Evolutionary conservation across 2,329 filamentous ascomycete genomes (phyloP).

Genomic region (Ceratocystis alfenasii): DNA sequence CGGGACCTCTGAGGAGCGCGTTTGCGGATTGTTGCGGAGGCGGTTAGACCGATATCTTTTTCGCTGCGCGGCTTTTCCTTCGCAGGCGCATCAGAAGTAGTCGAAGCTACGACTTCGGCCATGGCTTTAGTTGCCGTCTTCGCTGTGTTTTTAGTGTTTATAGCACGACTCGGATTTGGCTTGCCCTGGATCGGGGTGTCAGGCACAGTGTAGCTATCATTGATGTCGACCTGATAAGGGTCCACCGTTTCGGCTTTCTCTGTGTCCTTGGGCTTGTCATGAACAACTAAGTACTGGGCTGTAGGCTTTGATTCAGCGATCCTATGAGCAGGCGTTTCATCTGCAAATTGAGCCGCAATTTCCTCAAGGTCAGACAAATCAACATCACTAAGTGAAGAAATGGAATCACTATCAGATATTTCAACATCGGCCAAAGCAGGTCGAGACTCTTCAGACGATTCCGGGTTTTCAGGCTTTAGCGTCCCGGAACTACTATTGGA

Average conservation of each 20-base stretch:
- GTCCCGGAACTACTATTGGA: background rate
- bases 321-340: conserved; percentile 12
- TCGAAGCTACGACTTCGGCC: background rate
- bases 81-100: conserved; percentile 7
- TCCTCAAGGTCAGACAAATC: conserved; percentile 19
- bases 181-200: conserved; percentile 23
- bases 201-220: conserved; percentile 23
- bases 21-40: conserved; percentile 19
- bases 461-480: background rate
- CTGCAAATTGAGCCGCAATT: conserved; percentile 10
- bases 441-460: too few relatives aligned
- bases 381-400: conserved; percentile 21
- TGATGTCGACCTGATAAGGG: conserved; percentile 7
- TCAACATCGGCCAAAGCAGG: background rate
- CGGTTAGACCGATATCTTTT: conserved; percentile 18
- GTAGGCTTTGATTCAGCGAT: background rate
- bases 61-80: conserved; percentile 19
- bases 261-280: background rate
- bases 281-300: background rate
- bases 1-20: conserved; percentile 19
- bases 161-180: conserved; percentile 16
- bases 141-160: conserved; percentile 13
- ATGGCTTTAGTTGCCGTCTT: conserved; percentile 23
- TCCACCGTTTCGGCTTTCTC: conserved; percentile 4
- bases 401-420: conserved; percentile 16